Evolutionary conservation across 2,329 filamentous ascomycete species (phyloP).

Genomic region (Hypoxylon sp.): DNA sequence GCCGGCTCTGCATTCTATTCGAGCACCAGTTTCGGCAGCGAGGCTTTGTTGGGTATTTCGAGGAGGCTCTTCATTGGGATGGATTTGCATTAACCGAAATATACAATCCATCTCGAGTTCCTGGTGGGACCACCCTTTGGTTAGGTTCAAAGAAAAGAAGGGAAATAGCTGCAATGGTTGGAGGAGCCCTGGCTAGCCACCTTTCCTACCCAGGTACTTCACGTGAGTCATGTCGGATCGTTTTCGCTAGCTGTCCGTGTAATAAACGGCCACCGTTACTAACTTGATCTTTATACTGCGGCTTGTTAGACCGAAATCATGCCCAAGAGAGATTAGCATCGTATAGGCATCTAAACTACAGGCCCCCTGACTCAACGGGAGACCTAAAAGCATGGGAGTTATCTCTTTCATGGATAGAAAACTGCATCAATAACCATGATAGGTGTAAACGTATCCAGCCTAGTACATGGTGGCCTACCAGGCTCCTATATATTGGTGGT

Average conservation of each 20-base stretch:
- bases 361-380: conserved; percentile 7
- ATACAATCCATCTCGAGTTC: background rate
- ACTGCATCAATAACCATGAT: conserved; percentile 16
- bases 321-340: background rate
- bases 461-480: conserved; percentile 16
- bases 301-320: conserved; percentile 4
- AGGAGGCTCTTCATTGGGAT: background rate
- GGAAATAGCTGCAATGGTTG: background rate
- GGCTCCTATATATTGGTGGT: conserved; percentile 18
- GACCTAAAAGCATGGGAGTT: conserved; percentile 6
- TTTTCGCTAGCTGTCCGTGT: background rate
- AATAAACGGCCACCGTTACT: background rate
- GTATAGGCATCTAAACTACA: conserved; percentile 2
- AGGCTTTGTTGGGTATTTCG: background rate
- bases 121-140: background rate
- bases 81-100: background rate
- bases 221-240: background rate
- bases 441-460: conserved; percentile 5
- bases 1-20: conserved; percentile 5
- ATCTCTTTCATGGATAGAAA: conserved; percentile 19
- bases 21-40: background rate
- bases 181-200: background rate
- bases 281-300: background rate
- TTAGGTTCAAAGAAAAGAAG: too few species aligned
- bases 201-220: conserved; percentile 6